A percentile compares a stretch with the other conserved stretches of the same genome.
These are phyloP conservation scores for Lenwebbia sp. DNA, from an alignment of 345 rosid species.

Conservation along the genomic window DNA sequence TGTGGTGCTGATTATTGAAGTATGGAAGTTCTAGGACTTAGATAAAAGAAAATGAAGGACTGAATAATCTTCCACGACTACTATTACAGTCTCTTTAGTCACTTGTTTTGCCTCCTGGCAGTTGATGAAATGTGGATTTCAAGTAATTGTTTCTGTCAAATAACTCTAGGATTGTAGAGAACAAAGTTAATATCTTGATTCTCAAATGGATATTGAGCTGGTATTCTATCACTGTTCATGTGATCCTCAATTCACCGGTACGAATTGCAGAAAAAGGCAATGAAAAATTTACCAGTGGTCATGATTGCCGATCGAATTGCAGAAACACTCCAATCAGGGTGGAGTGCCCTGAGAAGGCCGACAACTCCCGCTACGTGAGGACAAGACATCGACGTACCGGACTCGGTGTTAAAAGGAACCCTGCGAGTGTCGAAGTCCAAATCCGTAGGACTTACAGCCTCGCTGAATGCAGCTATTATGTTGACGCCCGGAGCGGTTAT, in stretches of 20 bases:
- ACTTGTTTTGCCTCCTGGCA: neutral
- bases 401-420: slow-evolving; percentile 16
- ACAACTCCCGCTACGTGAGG: slow-evolving; percentile 27
- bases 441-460: slow-evolving; percentile 23
- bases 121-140: neutral
- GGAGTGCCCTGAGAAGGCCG: slow-evolving; percentile 11
- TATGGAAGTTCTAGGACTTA: neutral
- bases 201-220: neutral
- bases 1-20: neutral
- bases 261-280: neutral
- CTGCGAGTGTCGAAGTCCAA: slow-evolving; percentile 22
- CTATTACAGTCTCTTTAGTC: neutral
- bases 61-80: neutral
- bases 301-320: slow-evolving; percentile 18
- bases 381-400: slow-evolving; percentile 27
- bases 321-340: slow-evolving; percentile 25
- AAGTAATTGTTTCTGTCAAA: neutral
- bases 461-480: slow-evolving; percentile 45
- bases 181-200: neutral
- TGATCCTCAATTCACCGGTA: neutral
- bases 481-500: slow-evolving; percentile 78
- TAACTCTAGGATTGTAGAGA: neutral
- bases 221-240: neutral
- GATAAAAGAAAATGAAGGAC: neutral
- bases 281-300: slow-evolving; percentile 4